Evolutionary conservation across 225 moss, liverwort and hornwort genomes (phyloP), one percentile per base, ranked within the genome.

Genomic region (Pleurozium schreberi): DNA sequence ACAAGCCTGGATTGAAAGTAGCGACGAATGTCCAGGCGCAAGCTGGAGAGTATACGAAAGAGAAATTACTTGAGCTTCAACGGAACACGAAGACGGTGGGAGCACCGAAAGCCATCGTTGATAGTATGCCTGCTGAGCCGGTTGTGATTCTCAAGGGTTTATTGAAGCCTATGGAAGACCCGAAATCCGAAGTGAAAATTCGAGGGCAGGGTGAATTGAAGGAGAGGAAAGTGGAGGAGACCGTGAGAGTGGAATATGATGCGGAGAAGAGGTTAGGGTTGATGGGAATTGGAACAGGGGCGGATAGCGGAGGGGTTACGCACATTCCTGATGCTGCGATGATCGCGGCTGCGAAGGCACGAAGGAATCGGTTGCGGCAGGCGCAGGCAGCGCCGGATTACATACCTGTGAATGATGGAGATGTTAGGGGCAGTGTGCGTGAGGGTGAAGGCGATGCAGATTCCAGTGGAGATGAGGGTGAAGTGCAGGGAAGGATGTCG

Each of bases 301-400:
- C 99, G 61, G 97, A 99, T 81, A 90, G 96, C 75, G 96, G 96
- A 43, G 99, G 97, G 16, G 95, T 97, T 40, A 99, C 99, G 31
- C 97, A 96, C 77, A 99, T 99, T 78, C 99, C 96, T 40, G 99
- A 99, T 90, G 97, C 99, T 68, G 99, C 96, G 43, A 95, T 96
- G 84, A 99, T 99, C 61, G 99, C 97, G 66, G 99, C 97, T n/a
- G 97, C 97, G 34, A 99, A 97, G 92, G 97, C 99, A 43, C 95
- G 95, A 69, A 92, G 97, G 88, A 97, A 97, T 92, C 94, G 96
- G 81, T 93, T 97, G 87, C 93, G 97, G 63, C 96, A 97, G 90
- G 99, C 97, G 69, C 97, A 96, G 92, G 94, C 96, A 77, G 97
- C 99, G 11, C 99, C 99, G 57, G 97, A 99, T 87, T 99, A 99